phyloP scores from a whole-genome alignment of 2,329 filamentous ascomycete species.

The Fusarium praegraminearum region DNA sequence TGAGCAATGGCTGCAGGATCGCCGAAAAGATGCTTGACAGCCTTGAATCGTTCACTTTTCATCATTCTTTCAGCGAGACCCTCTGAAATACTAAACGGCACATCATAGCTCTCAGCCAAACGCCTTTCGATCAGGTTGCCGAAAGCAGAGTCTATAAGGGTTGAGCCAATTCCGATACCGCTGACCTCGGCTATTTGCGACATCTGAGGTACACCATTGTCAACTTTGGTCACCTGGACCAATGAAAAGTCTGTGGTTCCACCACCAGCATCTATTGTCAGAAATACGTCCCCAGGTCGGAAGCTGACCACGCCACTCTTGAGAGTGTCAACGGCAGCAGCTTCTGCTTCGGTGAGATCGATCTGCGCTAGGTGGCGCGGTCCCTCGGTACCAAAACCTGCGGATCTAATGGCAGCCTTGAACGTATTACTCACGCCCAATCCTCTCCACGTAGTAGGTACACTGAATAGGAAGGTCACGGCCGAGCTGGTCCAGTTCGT shows the following conservation, averaged over 20 bases:
- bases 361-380: not conserved
- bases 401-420: not conserved
- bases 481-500: not conserved
- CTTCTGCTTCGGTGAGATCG: not conserved
- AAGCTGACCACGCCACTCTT: not conserved
- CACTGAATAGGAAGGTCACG: not conserved
- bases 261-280: not conserved
- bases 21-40: conserved; percentile 1
- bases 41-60: not conserved
- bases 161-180: not conserved
- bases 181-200: not conserved
- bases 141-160: not conserved
- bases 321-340: not conserved
- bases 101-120: not conserved
- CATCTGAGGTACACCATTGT: not conserved
- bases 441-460: not conserved
- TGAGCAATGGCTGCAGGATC: not conserved
- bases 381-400: not conserved
- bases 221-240: not conserved
- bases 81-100: not conserved
- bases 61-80: not conserved
- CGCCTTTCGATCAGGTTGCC: not conserved
- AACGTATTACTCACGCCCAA: not conserved
- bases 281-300: not conserved
- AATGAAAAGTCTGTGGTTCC: not conserved